A percentile compares a stretch with the other conserved stretches of the same genome.
These are phyloP conservation scores for Eugenia klotzschiana DNA, from an alignment of 441 rosid species.

Conservation along the genomic window DNA sequence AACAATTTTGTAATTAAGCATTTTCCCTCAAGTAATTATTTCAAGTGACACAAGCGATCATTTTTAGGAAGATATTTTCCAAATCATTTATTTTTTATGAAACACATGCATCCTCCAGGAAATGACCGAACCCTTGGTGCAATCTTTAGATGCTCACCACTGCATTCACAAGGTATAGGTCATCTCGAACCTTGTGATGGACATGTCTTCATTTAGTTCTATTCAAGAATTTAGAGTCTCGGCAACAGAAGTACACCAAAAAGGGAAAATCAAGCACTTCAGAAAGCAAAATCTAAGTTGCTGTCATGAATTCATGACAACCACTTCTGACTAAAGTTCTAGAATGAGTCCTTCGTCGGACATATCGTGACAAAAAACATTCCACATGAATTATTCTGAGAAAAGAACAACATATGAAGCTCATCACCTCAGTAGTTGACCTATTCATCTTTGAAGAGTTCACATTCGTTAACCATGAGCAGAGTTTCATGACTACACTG, in stretches of 20 bases:
- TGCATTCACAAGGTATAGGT: background rate
- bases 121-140: background rate
- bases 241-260: background rate
- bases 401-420: background rate
- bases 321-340: background rate
- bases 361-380: background rate
- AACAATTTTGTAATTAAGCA: no score
- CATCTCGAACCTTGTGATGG: background rate
- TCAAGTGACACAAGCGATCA: background rate
- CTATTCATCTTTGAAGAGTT: conserved; percentile 29
- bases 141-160: background rate
- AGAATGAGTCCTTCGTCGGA: background rate
- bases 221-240: background rate
- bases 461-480: conserved; percentile 43
- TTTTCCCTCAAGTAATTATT: no score
- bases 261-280: background rate
- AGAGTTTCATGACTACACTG: conserved; percentile 55
- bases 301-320: background rate
- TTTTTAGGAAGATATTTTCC: background rate
- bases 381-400: background rate
- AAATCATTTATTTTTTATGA: no score
- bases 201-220: background rate
- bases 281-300: background rate
- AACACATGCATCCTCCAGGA: background rate
- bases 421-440: conserved; percentile 1